These are phyloP conservation scores for Pichiaceae sp. DNA, from an alignment of 1,139 yeast species.

Conservation along the genomic window DNA sequence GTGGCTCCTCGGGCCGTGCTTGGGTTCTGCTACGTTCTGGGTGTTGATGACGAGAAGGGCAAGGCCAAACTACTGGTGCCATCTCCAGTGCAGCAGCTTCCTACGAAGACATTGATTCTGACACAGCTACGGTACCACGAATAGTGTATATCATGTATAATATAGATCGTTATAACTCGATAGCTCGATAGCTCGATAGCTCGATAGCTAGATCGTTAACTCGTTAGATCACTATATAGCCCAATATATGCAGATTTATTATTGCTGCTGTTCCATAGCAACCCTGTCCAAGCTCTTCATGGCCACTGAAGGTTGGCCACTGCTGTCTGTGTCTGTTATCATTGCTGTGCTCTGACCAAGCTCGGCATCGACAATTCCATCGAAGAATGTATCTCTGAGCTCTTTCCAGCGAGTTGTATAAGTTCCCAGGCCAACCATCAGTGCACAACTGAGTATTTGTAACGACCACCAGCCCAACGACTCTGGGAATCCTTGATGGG, in stretches of 20 bases:
- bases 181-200: not conserved
- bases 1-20: slow-evolving; percentile 12
- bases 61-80: slow-evolving; percentile 73
- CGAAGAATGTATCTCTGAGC: slow-evolving; percentile 80
- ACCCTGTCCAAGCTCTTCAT: not conserved
- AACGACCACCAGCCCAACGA: slow-evolving; percentile 79
- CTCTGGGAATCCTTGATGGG: slow-evolving; percentile 58
- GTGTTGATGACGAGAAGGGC: slow-evolving; percentile 57
- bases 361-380: slow-evolving; percentile 59
- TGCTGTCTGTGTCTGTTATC: not conserved
- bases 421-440: slow-evolving; percentile 74
- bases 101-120: slow-evolving; percentile 55
- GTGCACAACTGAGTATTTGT: slow-evolving; percentile 57
- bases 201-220: too few relatives aligned
- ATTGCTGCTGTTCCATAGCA: not conserved
- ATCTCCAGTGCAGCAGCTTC: slow-evolving; percentile 70
- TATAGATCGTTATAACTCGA: not conserved
- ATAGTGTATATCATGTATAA: slow-evolving; percentile 20
- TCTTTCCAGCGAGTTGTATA: slow-evolving; percentile 88
- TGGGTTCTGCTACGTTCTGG: slow-evolving; percentile 40
- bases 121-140: slow-evolving; percentile 69
- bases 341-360: slow-evolving; percentile 21
- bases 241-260: too few relatives aligned
- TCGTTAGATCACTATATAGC: too few relatives aligned
- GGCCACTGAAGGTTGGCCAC: not conserved